Percentiles rank a stretch among this genome's conserved stretches.
Conservation (phyloP, 495 filamentous ascomycete genomes). For the Aspergillus steynii region DNA sequence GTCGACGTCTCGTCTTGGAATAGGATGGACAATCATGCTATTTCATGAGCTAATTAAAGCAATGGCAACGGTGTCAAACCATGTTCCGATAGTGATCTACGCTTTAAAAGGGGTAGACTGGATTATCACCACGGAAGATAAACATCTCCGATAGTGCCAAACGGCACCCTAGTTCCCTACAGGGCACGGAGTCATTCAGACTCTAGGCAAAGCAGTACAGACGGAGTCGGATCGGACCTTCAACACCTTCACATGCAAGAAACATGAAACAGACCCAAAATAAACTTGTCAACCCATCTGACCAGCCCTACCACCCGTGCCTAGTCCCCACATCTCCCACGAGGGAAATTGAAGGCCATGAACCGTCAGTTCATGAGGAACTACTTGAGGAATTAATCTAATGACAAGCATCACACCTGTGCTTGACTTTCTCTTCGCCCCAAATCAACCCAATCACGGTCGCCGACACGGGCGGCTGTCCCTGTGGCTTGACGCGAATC, state of each 20-base stretch:
- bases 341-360: neutral
- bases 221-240: too few species aligned
- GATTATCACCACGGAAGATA: neutral
- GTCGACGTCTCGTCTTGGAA: too few species aligned
- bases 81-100: neutral
- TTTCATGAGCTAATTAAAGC: too few species aligned
- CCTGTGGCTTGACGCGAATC: neutral
- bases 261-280: neutral
- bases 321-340: neutral
- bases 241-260: too few species aligned
- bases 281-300: neutral
- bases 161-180: too few species aligned
- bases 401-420: neutral
- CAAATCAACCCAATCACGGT: neutral
- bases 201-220: too few species aligned
- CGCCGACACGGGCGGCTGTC: too few species aligned
- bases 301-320: neutral
- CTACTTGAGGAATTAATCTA: neutral
- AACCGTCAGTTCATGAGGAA: neutral
- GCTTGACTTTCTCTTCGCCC: neutral
- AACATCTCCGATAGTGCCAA: neutral
- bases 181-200: neutral
- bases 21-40: too few species aligned
- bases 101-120: neutral
- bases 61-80: neutral